Evolutionary conservation across 257 asterid genomes (phyloP).

Genomic region (Cynanchum wilfordii): DNA sequence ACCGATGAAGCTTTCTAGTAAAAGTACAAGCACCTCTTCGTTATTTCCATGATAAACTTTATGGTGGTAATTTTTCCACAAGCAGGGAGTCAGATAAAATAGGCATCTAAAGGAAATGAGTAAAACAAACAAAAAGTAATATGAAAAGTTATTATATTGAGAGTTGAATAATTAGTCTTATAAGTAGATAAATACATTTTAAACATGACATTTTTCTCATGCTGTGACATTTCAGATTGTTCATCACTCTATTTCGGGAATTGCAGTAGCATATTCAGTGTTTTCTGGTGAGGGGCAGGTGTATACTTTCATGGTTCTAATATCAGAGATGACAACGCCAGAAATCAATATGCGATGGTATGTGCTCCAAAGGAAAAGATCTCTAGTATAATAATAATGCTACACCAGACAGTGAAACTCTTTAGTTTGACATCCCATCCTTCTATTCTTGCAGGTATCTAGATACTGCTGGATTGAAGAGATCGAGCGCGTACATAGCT

Average conservation of each 20-base stretch:
- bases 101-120: not conserved
- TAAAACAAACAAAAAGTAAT: not conserved
- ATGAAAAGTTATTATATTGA: not conserved
- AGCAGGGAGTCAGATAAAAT: not conserved
- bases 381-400: not conserved
- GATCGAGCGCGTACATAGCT: conserved; percentile 60
- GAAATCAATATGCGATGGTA: conserved; percentile 93
- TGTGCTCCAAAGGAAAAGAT: conserved; percentile 12
- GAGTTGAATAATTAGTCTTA: not conserved
- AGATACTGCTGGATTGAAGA: conserved; percentile 84
- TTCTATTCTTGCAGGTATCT: conserved; percentile 59
- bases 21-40: not conserved
- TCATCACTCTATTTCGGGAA: conserved; percentile 88
- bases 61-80: not conserved
- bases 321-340: conserved; percentile 93
- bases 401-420: conserved; percentile 9
- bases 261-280: conserved; percentile 88
- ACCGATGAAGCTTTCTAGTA: not conserved
- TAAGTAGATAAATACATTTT: no score
- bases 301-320: conserved; percentile 94
- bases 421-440: conserved; percentile 23
- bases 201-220: conserved; percentile 18
- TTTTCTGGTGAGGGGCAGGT: conserved; percentile 92
- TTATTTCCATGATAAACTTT: not conserved
- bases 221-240: conserved; percentile 61